A percentile compares a stretch with the other conserved stretches of the same genome.
Conservation (phyloP, 768 basidiomycete species). For the Artomyces pyxidatus region DNA sequence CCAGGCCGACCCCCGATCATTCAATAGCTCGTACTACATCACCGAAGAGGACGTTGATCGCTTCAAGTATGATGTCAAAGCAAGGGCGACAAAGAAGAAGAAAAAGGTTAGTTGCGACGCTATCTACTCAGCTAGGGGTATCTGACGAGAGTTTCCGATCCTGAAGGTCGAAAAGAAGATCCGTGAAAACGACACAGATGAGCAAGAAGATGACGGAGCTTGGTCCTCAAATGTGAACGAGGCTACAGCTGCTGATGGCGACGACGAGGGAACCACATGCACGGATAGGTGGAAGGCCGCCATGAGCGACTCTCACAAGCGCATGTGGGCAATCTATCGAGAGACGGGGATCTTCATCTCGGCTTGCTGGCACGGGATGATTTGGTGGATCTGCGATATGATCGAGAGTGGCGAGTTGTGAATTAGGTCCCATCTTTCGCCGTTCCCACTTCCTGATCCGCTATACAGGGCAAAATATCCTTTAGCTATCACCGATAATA, state of each 20-base stretch:
- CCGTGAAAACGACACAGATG: too few relatives aligned
- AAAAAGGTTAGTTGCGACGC: too few relatives aligned
- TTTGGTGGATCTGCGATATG: conserved; percentile 2
- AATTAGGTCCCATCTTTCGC: background rate
- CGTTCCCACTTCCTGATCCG: background rate
- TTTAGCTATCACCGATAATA: background rate
- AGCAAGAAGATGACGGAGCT: too few relatives aligned
- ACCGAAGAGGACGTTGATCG: background rate
- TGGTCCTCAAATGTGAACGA: too few relatives aligned
- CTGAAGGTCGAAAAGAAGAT: too few relatives aligned
- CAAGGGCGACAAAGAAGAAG: too few relatives aligned
- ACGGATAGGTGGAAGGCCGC: background rate
- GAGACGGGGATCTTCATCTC: background rate
- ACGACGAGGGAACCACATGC: background rate
- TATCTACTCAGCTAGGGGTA: too few relatives aligned
- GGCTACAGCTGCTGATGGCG: background rate
- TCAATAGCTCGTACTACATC: background rate
- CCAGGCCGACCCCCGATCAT: background rate
- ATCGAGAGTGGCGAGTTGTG: background rate
- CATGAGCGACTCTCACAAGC: background rate
- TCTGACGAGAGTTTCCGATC: too few relatives aligned
- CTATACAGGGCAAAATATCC: conserved; percentile 1
- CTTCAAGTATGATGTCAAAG: background rate
- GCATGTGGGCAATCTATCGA: background rate
- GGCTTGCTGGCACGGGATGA: background rate